Percentiles rank a stretch among this genome's conserved stretches.
These are phyloP conservation scores for Phytophthora sp. DNA, from an alignment of 352 stramenopile species.

Conservation along the genomic window DNA sequence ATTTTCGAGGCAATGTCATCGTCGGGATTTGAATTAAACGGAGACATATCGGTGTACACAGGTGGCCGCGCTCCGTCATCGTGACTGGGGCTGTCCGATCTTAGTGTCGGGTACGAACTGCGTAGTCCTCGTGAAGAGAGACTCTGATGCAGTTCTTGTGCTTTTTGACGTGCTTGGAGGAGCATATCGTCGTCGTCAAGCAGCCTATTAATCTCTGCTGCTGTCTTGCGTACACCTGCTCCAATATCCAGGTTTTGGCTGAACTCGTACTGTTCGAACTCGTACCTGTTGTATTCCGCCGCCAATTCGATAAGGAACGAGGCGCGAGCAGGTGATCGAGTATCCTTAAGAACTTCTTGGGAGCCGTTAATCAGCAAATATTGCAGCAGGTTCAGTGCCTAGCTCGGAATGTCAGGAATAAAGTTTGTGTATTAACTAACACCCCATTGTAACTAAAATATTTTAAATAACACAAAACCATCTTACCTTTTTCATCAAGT, in stretches of 20 bases:
- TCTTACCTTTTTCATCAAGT: conserved; percentile 61
- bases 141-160: conserved; percentile 61
- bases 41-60: conserved; percentile 46
- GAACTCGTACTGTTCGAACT: conserved; percentile 80
- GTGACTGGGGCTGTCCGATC: conserved; percentile 14
- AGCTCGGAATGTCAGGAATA: not conserved
- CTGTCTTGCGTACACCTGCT: conserved; percentile 66
- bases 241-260: conserved; percentile 74
- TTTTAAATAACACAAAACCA: not conserved
- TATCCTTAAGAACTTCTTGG: conserved; percentile 70
- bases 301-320: conserved; percentile 57
- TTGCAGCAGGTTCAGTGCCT: conserved; percentile 66
- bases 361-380: conserved; percentile 77
- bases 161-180: conserved; percentile 48
- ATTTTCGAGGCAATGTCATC: conserved; percentile 54
- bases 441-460: too few species aligned
- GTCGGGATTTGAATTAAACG: conserved; percentile 14
- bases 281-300: conserved; percentile 71
- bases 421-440: not conserved
- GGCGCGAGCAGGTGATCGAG: conserved; percentile 45
- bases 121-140: conserved; percentile 59
- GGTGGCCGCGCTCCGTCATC: conserved; percentile 29
- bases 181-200: conserved; percentile 60
- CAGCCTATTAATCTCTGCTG: conserved; percentile 55
- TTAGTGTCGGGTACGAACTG: conserved; percentile 30